Conservation (phyloP, 352 stramenopile species). For the Thalassiosira livingstoniorum region DNA sequence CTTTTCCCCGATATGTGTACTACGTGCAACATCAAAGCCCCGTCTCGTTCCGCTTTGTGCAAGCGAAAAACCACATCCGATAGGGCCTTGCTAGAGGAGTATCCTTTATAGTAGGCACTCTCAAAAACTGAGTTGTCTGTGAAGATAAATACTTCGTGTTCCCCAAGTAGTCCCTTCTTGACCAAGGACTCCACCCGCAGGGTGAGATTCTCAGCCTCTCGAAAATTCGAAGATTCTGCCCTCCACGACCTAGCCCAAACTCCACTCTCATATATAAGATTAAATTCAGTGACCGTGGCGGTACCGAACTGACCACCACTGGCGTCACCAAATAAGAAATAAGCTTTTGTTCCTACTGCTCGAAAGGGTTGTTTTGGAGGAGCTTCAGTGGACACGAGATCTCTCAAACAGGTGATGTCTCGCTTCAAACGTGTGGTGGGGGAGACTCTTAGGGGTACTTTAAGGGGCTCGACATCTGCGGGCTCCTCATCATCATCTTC, state of each 20-base stretch:
- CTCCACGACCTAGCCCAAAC: neutral
- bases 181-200: neutral
- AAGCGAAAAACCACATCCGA: slow-evolving; percentile 38
- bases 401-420: neutral
- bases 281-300: neutral
- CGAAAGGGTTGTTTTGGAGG: neutral
- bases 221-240: slow-evolving; percentile 1
- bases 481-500: neutral
- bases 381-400: neutral
- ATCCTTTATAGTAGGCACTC: slow-evolving; percentile 36
- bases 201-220: slow-evolving; percentile 7
- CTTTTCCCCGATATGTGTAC: slow-evolving; percentile 38
- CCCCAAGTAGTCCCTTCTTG: neutral
- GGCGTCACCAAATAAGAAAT: neutral
- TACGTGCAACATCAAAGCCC: slow-evolving; percentile 22
- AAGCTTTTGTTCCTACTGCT: neutral
- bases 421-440: neutral
- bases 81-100: slow-evolving; percentile 23
- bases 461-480: neutral
- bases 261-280: neutral
- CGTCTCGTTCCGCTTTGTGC: slow-evolving; percentile 8
- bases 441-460: neutral
- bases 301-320: neutral
- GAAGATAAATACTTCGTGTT: slow-evolving; percentile 60
- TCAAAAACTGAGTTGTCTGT: slow-evolving; percentile 65